Evolutionary conservation across 2,329 filamentous ascomycete species (phyloP), one percentile per base, ranked within the genome.

Genomic region (Colletotrichum lentis): DNA sequence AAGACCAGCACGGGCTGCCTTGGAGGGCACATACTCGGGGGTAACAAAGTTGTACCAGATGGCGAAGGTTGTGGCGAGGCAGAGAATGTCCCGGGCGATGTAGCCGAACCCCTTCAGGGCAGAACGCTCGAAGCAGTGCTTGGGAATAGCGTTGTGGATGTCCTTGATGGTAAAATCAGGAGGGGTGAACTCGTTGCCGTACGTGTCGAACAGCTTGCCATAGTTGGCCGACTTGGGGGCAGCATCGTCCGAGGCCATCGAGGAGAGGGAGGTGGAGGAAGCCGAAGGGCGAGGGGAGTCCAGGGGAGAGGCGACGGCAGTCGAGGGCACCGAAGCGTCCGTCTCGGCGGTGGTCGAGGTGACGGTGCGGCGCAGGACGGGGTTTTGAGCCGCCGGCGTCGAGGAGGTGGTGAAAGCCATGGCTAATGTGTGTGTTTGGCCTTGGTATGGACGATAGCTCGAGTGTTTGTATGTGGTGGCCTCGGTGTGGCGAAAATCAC

Each of bases 161-260:
- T 99, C 88, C 86, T 97, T 97, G 86, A 99, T 97, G 77, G 94
- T 97, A 85, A 91, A 99, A 82, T 98, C 91, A 73, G 96, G 96
- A 65, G 97, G 86, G 80, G 93, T 85, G 84, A 99, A 99, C 76
- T 94, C 87, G 81, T 98, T 97, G 81, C 96, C 96, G 79, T 97
- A 96, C 14, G 93, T 95, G 82, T 99, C 94, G 72, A 96, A 76
- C 73, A 99, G 87, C 78, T 90, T 88, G 74, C 87, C 88, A 73
- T 86, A 89, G 73, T 73, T 71, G 62, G 75, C 62, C 71, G 80
- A 78, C 67, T 82, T 80, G 71, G 77, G 77, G 73, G 85, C 83
- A 64, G 85, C 87, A 52, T 87, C 83, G 64, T 88, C 86, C 12
- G 92, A 94, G 64, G 88, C 90, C 78, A 98, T 85, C 31, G 96